Base-by-base conservation (phyloP, 1,284 basidiomycete species). In the Sporisorium exsertum region DNA sequence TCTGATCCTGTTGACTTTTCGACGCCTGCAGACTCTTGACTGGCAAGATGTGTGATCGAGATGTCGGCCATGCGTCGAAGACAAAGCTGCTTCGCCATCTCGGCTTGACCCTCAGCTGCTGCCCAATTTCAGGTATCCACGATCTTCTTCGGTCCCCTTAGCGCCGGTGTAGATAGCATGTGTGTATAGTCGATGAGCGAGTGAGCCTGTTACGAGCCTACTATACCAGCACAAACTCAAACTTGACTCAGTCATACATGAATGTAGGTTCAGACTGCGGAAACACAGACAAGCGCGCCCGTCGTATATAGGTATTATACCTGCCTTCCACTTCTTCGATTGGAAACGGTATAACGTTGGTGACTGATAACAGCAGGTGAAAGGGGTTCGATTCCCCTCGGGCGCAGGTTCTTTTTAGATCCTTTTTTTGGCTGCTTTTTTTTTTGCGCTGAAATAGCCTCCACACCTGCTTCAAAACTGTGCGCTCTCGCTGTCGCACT, bases 381-480 rank as follows among this genome's bases (percentile, higher is more conserved):
- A 55, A 72, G 70, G 70, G 70, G 70, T 73, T 73, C 71, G 71
- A 73, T 61, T 73, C 71, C 71, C 71, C 64, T 68, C 49, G 53
- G 47, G 55, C 53, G 70, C 58, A 73, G 12, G 13, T n/a, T 32
- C 29, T 16, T 40, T 40, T 40, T 40, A 5, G 2, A 8, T 43
- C 20, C n/a, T 20, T 43, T 43, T 43, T 43, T 43, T 5, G 33
- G 33, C 7, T 9, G 3, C 6, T 40, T 43, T 43, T 20, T 43
- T 43, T 16, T 43, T 20, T 9, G n/a, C 24, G 13, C 35, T 42
- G n/a, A n/a, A n/a, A n/a, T n/a, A n/a, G n/a, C n/a, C n/a, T n/a
- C n/a, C n/a, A n/a, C n/a, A n/a, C n/a, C n/a, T n/a, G n/a, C n/a
- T n/a, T n/a, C n/a, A n/a, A n/a, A n/a, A n/a, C n/a, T n/a, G n/a